Percentiles rank a stretch among this genome's conserved stretches.
Conservation (phyloP, 345 rosid species). For the Acer campestre region DNA sequence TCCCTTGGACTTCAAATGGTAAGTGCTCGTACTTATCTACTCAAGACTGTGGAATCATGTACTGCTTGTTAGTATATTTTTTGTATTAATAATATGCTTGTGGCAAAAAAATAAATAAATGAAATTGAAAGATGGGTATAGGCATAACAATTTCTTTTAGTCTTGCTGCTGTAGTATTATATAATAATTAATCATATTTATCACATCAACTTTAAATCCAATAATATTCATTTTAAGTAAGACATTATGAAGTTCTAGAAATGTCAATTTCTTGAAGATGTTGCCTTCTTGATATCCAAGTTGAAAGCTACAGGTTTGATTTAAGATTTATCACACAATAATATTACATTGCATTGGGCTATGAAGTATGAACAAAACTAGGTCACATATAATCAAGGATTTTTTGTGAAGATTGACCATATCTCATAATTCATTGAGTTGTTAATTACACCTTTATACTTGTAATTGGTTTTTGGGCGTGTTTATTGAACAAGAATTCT, state of each 20-base stretch:
- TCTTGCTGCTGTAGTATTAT: too few species aligned
- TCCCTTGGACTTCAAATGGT: constrained; percentile 93
- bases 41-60: constrained; percentile 7
- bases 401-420: not conserved
- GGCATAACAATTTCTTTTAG: not conserved
- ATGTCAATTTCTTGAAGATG: not conserved
- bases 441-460: not conserved
- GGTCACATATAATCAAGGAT: not conserved
- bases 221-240: not conserved
- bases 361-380: not conserved
- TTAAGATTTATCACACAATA: not conserved
- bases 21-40: constrained; percentile 18
- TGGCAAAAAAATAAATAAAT: not conserved
- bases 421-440: constrained; percentile 4
- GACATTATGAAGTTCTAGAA: not conserved
- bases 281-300: not conserved
- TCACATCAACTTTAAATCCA: not conserved
- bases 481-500: not conserved
- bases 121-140: not conserved
- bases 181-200: not conserved
- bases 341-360: not conserved
- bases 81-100: not conserved
- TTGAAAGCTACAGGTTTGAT: constrained; percentile 1
- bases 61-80: constrained; percentile 5
- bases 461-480: not conserved